phyloP scores from a whole-genome alignment of 176 grass and related monocot species.

The Triticum dicoccoides region DNA sequence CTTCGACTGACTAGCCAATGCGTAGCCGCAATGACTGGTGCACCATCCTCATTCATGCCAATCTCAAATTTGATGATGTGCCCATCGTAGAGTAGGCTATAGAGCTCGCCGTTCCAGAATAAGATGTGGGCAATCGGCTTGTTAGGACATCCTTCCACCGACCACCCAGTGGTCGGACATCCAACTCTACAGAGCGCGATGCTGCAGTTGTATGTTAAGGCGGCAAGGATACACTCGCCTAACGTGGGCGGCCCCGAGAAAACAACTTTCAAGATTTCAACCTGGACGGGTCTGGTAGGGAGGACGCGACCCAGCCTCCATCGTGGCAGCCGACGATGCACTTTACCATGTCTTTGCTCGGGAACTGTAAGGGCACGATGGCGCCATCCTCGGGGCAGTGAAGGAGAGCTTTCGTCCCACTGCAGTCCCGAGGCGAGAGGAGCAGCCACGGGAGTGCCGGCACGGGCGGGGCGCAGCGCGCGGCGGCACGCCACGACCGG shows the following conservation, averaged over 20 bases:
- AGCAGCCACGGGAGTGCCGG: background rate
- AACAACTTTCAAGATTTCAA: too few relatives aligned
- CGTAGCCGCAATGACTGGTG: background rate
- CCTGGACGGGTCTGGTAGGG: too few relatives aligned
- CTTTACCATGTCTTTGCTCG: background rate
- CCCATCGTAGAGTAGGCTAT: background rate
- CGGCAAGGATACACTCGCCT: too few relatives aligned
- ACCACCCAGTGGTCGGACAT: too few relatives aligned
- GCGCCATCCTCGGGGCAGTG: background rate
- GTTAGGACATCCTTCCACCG: too few relatives aligned
- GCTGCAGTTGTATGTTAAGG: too few relatives aligned
- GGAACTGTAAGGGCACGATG: background rate
- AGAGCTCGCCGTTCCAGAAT: too few relatives aligned
- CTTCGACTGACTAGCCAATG: background rate
- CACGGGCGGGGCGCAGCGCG: background rate
- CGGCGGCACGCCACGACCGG: background rate
- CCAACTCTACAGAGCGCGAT: too few relatives aligned
- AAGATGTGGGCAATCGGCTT: too few relatives aligned
- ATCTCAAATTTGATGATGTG: background rate
- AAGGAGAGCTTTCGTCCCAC: background rate
- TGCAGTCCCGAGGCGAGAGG: background rate
- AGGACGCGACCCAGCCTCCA: background rate
- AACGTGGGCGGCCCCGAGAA: too few relatives aligned
- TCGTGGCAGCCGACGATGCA: background rate
- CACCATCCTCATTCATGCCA: background rate